Conservation (phyloP, 1,284 basidiomycete genomes). For the Cryptococcus floricola region DNA sequence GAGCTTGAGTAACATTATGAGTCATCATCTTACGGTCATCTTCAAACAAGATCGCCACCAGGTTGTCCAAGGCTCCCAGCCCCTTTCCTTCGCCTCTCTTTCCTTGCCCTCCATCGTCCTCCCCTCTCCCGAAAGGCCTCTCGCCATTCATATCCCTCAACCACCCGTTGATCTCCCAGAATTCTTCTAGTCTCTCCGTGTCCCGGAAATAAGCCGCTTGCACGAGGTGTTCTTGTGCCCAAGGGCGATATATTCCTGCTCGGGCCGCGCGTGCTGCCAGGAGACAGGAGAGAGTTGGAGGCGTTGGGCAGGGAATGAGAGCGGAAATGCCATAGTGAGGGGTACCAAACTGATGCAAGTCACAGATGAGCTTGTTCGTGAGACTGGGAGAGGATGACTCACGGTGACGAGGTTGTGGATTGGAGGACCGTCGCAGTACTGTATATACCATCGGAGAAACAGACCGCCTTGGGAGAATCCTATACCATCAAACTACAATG, state of each 20-base stretch:
- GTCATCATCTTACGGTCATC: constrained; percentile 34
- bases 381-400: constrained; percentile 24
- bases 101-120: constrained; percentile 8
- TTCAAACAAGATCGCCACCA: constrained; percentile 50
- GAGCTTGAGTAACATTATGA: not conserved
- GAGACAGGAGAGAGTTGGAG: constrained; percentile 59
- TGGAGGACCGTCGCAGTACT: constrained; percentile 73
- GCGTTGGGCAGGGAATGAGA: constrained; percentile 47
- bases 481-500: constrained; percentile 69
- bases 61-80: constrained; percentile 39
- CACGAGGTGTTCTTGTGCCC: constrained; percentile 76
- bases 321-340: constrained; percentile 48
- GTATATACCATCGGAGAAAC: constrained; percentile 84
- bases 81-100: constrained; percentile 26
- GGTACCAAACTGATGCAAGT: constrained; percentile 50
- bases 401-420: constrained; percentile 80
- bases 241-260: constrained; percentile 72
- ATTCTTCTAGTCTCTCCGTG: constrained; percentile 66
- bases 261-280: constrained; percentile 68
- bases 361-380: not conserved
- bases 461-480: constrained; percentile 94
- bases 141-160: constrained; percentile 47
- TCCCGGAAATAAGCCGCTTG: constrained; percentile 95
- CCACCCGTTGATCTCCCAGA: constrained; percentile 61
- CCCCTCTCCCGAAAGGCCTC: constrained; percentile 65